phyloP scores from a whole-genome alignment of 768 basidiomycete genomes.

The Rubroboletus pulcherrimus region DNA sequence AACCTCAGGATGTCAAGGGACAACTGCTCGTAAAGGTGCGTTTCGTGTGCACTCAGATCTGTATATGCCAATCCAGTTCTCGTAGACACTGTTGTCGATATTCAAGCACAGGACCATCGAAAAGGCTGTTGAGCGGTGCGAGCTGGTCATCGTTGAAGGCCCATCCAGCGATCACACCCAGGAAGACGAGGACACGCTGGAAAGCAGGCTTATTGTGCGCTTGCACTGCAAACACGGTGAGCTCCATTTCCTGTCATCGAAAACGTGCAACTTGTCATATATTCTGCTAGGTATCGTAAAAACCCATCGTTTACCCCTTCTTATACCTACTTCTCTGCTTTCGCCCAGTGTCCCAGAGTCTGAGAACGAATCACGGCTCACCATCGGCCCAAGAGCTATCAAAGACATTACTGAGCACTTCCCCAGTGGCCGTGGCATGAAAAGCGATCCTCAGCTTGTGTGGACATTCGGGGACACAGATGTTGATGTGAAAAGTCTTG shows the following conservation, averaged over 20 bases:
- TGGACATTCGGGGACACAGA: conserved; percentile 76
- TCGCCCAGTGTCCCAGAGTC: conserved; percentile 64
- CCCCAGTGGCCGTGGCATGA: conserved; percentile 54
- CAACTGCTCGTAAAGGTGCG: conserved; percentile 68
- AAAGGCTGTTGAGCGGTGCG: conserved; percentile 74
- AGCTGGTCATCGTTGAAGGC: conserved; percentile 63
- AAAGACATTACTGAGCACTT: conserved; percentile 84
- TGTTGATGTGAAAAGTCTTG: conserved; percentile 64
- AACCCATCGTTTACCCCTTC: conserved; percentile 70
- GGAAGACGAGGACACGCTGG: conserved; percentile 51
- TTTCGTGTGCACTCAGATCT: not conserved
- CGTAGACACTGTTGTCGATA: conserved; percentile 66
- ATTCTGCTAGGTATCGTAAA: conserved; percentile 62
- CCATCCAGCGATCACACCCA: conserved; percentile 34
- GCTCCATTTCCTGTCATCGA: conserved; percentile 2
- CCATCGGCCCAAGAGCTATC: conserved; percentile 68
- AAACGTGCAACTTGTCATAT: conserved; percentile 9
- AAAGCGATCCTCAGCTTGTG: conserved; percentile 72
- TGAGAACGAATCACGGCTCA: conserved; percentile 57
- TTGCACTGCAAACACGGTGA: conserved; percentile 82
- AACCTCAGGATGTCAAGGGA: conserved; percentile 51
- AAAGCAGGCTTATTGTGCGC: conserved; percentile 68
- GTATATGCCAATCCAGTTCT: not conserved
- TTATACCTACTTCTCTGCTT: conserved; percentile 54
- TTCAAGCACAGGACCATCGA: conserved; percentile 72